These are phyloP conservation scores for Cardamine resedifolia DNA, from an alignment of 345 rosid genomes.

Conservation along the genomic window DNA sequence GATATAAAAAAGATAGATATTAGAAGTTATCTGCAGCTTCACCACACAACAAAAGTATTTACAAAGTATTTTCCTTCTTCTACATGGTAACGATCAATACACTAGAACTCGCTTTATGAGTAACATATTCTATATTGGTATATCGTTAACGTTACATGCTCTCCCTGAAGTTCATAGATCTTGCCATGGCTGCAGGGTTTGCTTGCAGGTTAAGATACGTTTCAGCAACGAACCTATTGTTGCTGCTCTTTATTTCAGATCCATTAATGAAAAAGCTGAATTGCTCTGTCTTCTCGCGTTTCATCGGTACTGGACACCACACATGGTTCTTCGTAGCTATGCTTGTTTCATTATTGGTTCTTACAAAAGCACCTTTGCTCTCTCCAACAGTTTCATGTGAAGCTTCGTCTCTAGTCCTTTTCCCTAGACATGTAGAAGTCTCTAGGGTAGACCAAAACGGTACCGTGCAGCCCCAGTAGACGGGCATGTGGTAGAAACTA, in stretches of 20 bases:
- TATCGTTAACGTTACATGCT: constrained; percentile 33
- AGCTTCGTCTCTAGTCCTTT: constrained; percentile 55
- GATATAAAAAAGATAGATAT: constrained; percentile 1
- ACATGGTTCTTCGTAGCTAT: constrained; percentile 23
- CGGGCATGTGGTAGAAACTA: constrained; percentile 48
- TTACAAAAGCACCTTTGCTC: constrained; percentile 6
- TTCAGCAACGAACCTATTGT: constrained; percentile 26
- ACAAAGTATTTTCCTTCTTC: neutral
- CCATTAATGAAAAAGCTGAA: constrained; percentile 36
- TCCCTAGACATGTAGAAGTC: constrained; percentile 42
- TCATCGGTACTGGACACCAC: constrained; percentile 32
- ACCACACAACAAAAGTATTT: neutral
- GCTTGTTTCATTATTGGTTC: constrained; percentile 18
- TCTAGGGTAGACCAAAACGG: constrained; percentile 26
- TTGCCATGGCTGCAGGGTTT: constrained; percentile 75
- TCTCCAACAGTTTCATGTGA: constrained; percentile 6
- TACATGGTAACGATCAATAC: constrained; percentile 23
- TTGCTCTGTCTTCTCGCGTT: constrained; percentile 42
- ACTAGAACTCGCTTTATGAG: constrained; percentile 4
- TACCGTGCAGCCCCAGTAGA: constrained; percentile 45
- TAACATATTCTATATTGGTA: neutral
- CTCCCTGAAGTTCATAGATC: constrained; percentile 67
- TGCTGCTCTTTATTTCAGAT: constrained; percentile 39
- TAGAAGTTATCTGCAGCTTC: constrained; percentile 16
- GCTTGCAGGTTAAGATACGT: constrained; percentile 49